Base-by-base conservation (phyloP, 2,329 filamentous ascomycete genomes). In the Calonectria pseudoreteaudii region DNA sequence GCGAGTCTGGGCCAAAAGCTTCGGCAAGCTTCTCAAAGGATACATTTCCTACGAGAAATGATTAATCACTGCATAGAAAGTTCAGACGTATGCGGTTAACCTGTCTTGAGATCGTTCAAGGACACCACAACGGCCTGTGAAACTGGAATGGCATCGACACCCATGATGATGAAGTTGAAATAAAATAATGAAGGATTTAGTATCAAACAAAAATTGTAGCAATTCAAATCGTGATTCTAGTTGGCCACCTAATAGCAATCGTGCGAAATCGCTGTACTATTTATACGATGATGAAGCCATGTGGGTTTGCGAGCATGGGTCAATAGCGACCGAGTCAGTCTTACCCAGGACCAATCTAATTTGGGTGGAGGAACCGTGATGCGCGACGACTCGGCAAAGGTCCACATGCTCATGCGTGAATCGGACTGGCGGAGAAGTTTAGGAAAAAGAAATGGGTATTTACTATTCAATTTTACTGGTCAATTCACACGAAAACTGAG, bases 1-100 rank as follows among this genome's bases (percentile, higher is more conserved):
- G 88, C 4, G 95, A 98, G 31, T 94, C 92, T 2, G 96, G 95
- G 0, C 97, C 97, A 82, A 99, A 98, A 0, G 97, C 97, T 79
- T 93, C 85, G 79, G 94, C 90, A 13, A 97, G 88, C 0, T 90
- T 90, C 70, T 91, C 89, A 66, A 95, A 93, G 0, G 93, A 88
- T 52, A 96, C 88, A 71, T 89, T 90, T 28, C 91, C 93, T 94
- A 68, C 44, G 64, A 7, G 77, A 49, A 44, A 78, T 69, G 77
- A 49, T 34, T 9, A 62, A 34, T 70, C 13, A 23, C 31, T 62
- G 65, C 69, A 67, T 11, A 68, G 60, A 58, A 66, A 26, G 23
- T 23, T 53, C 66, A 13, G 16, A 64, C 38, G 38, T 52, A 62
- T 44, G 68, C 66, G 73, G 79, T 85, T 78, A 86, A 92, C 91